phyloP scores from a whole-genome alignment of 2,329 filamentous ascomycete genomes.

The Scedosporium apiospermum region DNA sequence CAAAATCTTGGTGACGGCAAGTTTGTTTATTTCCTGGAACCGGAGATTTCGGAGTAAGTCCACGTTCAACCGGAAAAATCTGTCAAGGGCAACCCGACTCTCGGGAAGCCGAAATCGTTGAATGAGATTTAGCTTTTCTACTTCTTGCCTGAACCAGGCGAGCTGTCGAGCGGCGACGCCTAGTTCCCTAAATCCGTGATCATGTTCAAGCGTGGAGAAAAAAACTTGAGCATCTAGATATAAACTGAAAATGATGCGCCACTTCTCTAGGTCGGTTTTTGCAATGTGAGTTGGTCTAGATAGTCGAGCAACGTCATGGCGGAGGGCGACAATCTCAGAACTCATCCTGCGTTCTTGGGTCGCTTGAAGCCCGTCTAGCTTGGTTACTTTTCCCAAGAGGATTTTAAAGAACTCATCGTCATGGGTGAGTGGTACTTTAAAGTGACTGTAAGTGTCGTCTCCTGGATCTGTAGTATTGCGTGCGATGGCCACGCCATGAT shows the following conservation, averaged over 20 bases:
- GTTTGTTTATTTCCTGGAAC: slow-evolving; percentile 76
- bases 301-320: slow-evolving; percentile 52
- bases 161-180: slow-evolving; percentile 57
- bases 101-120: slow-evolving; percentile 55
- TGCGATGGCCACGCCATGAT: no score
- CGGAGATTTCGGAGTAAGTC: slow-evolving; percentile 69
- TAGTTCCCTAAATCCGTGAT: slow-evolving; percentile 59
- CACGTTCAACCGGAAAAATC: slow-evolving; percentile 65
- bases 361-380: slow-evolving; percentile 58
- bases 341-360: slow-evolving; percentile 56
- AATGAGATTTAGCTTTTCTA: slow-evolving; percentile 49
- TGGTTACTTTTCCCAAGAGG: slow-evolving; percentile 60
- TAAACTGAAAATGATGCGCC: slow-evolving; percentile 73
- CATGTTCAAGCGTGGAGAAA: slow-evolving; percentile 66
- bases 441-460: slow-evolving; percentile 12
- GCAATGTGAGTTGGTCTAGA: slow-evolving; percentile 54
- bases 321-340: slow-evolving; percentile 53
- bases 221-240: slow-evolving; percentile 76
- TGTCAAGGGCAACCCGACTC: slow-evolving; percentile 53
- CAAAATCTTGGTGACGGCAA: slow-evolving; percentile 71
- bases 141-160: slow-evolving; percentile 61
- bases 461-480: neutral
- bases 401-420: slow-evolving; percentile 74
- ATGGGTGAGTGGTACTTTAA: slow-evolving; percentile 70
- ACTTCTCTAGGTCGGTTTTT: slow-evolving; percentile 60